These are phyloP conservation scores for Candida argentea DNA, from an alignment of 805 yeast genomes.

Conservation along the genomic window DNA sequence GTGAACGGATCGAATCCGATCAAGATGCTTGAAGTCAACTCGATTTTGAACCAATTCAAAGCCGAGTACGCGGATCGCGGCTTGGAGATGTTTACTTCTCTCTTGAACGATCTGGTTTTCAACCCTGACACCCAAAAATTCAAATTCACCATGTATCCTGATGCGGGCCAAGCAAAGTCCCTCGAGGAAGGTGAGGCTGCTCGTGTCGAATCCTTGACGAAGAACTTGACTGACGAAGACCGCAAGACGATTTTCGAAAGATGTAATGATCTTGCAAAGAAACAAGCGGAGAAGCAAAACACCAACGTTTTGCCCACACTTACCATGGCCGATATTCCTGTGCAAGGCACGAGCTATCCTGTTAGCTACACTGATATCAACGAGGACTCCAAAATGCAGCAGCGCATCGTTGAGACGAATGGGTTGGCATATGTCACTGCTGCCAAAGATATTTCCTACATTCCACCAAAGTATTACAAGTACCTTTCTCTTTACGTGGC, in stretches of 20 bases:
- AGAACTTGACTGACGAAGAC: constrained; percentile 43
- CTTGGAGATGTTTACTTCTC: constrained; percentile 42
- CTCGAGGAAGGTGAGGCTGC: constrained; percentile 51
- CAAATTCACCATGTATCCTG: constrained; percentile 70
- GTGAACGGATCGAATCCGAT: constrained; percentile 75
- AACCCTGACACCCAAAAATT: constrained; percentile 41
- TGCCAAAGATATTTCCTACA: constrained; percentile 44
- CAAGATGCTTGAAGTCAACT: constrained; percentile 54
- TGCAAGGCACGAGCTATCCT: constrained; percentile 33
- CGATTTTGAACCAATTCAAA: constrained; percentile 48
- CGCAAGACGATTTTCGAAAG: constrained; percentile 46
- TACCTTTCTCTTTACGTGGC: constrained; percentile 70
- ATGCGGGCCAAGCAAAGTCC: constrained; percentile 44
- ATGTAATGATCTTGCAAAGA: constrained; percentile 48
- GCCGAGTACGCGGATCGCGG: constrained; percentile 45
- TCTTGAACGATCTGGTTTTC: constrained; percentile 46
- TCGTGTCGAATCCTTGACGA: constrained; percentile 30
- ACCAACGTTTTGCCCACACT: constrained; percentile 74
- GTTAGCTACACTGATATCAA: constrained; percentile 17
- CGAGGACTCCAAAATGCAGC: constrained; percentile 25
- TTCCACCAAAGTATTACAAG: constrained; percentile 56
- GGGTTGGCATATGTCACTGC: constrained; percentile 74
- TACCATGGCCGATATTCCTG: constrained; percentile 61
- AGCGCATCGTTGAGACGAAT: constrained; percentile 59
- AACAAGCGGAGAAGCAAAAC: constrained; percentile 64